Evolutionary conservation across 768 basidiomycete genomes (phyloP).

Genomic region (Ramaria sp.): DNA sequence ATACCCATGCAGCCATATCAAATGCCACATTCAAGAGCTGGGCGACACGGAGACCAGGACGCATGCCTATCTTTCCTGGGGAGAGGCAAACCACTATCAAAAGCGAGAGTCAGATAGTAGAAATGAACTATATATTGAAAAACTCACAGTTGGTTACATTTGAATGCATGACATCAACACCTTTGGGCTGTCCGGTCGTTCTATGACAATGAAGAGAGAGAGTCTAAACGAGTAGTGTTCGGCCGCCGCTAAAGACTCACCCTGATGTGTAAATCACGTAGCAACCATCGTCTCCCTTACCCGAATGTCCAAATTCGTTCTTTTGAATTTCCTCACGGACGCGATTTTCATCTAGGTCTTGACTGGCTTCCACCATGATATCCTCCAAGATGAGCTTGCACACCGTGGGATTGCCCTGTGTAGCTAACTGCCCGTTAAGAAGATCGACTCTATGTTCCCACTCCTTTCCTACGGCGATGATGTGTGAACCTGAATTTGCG

Average conservation of each 20-base stretch:
- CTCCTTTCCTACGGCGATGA: conserved; percentile 34
- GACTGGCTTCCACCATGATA: not conserved
- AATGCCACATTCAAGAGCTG: conserved; percentile 16
- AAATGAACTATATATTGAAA: not conserved
- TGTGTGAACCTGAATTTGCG: conserved; percentile 30
- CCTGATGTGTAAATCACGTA: conserved; percentile 55
- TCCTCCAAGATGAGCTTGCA: conserved; percentile 5
- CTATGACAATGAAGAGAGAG: conserved; percentile 20
- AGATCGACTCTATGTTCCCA: conserved; percentile 28
- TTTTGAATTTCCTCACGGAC: conserved; percentile 30
- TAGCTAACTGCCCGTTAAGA: not conserved
- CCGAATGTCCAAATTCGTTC: conserved; percentile 13
- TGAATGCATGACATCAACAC: conserved; percentile 47
- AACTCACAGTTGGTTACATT: conserved; percentile 48
- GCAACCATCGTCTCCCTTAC: conserved; percentile 26
- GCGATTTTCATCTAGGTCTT: conserved; percentile 5
- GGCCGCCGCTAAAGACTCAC: conserved; percentile 20
- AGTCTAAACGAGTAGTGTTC: not conserved
- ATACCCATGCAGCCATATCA: conserved; percentile 15
- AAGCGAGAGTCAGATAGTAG: not conserved
- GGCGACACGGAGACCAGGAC: conserved; percentile 15
- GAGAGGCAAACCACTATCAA: conserved; percentile 11
- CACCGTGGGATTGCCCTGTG: not conserved
- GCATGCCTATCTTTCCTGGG: conserved; percentile 15
- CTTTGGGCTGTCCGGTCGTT: conserved; percentile 50